These are phyloP conservation scores for Protomyces macrosporus DNA, from an alignment of 1,139 yeast species.

Conservation along the genomic window DNA sequence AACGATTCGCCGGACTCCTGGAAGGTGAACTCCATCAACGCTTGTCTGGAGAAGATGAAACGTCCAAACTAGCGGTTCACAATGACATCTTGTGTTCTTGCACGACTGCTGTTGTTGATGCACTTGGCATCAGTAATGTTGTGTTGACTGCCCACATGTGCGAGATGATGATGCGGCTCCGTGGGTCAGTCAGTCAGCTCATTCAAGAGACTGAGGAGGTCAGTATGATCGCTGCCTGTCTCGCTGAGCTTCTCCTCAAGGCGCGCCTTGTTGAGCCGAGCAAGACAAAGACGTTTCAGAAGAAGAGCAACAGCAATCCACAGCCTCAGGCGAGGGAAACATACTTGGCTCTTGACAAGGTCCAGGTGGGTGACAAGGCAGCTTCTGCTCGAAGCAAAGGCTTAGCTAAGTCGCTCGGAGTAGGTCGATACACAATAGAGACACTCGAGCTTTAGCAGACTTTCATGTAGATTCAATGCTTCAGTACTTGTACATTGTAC, in stretches of 20 bases:
- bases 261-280: constrained; percentile 14
- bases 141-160: not conserved
- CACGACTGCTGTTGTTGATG: constrained; percentile 2
- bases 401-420: constrained; percentile 8
- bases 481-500: no score
- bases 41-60: not conserved
- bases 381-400: constrained; percentile 4
- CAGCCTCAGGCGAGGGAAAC: constrained; percentile 12
- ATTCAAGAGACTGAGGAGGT: not conserved
- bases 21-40: constrained; percentile 3
- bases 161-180: not conserved
- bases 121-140: constrained; percentile 8
- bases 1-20: not conserved
- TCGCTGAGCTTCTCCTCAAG: constrained; percentile 16
- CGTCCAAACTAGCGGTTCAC: not conserved
- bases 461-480: no score
- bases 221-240: not conserved
- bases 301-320: constrained; percentile 9
- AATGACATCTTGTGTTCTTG: constrained; percentile 6
- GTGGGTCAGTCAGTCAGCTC: not conserved
- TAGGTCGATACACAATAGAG: constrained; percentile 20
- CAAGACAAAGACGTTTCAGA: not conserved
- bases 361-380: not conserved
- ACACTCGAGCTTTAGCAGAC: constrained; percentile 5
- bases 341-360: constrained; percentile 8